Evolutionary conservation across 2,329 filamentous ascomycete genomes (phyloP).

Genomic region (Ilyonectria destructans): DNA sequence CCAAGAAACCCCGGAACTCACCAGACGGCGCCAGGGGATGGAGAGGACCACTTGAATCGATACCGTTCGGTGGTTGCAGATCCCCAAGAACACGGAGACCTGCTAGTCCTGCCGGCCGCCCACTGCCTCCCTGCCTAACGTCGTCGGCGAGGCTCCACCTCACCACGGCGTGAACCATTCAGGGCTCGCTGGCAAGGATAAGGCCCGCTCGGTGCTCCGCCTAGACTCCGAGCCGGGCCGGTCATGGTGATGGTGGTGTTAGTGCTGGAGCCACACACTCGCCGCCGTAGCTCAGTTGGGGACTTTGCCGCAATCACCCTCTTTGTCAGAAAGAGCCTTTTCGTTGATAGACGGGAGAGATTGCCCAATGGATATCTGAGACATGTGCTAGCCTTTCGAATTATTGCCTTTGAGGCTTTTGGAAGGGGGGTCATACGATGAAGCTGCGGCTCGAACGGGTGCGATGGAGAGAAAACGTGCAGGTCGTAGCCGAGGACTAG

Average conservation of each 20-base stretch:
- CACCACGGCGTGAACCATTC: slow-evolving; percentile 22
- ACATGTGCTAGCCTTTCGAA: slow-evolving; percentile 25
- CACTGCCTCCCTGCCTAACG: slow-evolving; percentile 35
- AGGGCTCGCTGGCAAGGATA: slow-evolving; percentile 30
- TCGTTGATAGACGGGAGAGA: slow-evolving; percentile 33
- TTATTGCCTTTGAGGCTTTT: slow-evolving; percentile 3
- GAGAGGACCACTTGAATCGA: slow-evolving; percentile 33
- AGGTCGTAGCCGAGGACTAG: slow-evolving; percentile 13
- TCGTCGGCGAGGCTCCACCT: slow-evolving; percentile 33
- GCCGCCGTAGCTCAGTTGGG: slow-evolving; percentile 31
- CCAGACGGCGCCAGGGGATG: slow-evolving; percentile 28
- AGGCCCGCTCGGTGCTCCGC: slow-evolving; percentile 47
- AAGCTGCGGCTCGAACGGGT: background rate
- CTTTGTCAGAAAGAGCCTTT: slow-evolving; percentile 15
- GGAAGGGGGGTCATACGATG: slow-evolving; percentile 24
- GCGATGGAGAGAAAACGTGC: background rate
- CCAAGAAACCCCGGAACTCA: slow-evolving; percentile 21
- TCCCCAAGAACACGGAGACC: slow-evolving; percentile 34
- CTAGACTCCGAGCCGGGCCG: slow-evolving; percentile 49
- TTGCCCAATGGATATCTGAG: slow-evolving; percentile 35
- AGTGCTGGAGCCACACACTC: slow-evolving; percentile 39
- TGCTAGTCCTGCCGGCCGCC: slow-evolving; percentile 32
- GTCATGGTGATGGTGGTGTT: slow-evolving; percentile 40
- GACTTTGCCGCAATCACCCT: slow-evolving; percentile 39
- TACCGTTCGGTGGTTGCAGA: slow-evolving; percentile 34